Base-by-base conservation (phyloP, 495 filamentous ascomycete genomes). In the Aspergillus ostianus region DNA sequence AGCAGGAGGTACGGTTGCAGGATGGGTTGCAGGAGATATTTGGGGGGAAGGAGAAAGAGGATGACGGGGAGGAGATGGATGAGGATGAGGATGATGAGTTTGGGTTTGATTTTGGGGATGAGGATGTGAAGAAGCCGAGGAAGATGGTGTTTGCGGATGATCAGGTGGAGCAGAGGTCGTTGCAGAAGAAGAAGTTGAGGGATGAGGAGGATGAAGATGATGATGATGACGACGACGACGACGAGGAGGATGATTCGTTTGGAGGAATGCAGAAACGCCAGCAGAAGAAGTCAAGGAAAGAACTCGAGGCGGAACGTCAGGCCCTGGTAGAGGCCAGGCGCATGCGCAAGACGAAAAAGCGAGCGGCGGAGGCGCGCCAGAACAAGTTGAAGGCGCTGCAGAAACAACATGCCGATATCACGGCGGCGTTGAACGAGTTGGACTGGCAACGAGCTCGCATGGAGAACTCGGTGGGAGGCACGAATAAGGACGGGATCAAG, bases 401-500 rank as follows among this genome's bases (percentile, higher is more conserved):
- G 70, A 86, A 87, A 65, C 85, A 90, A 68, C 82, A 91, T 63
- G 78, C 79, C 50, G 83, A 90, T 56, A 84, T 98, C 51, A 76
- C 78, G 51, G 79, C 84, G 6, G 89, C 92, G 3, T 89, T 96
- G 75, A 76, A 83, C 19, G 85, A 90, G 72, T 73, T 98, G 57
- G 93, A 93, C 53, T 68, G 88, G 61, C 90, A 92, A 68, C 79
- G 87, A 46, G 87, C 80, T n/a, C 84, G 80, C 71, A 91, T 96
- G 92, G 86, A 84, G 50, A 93, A 93, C 27, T 89, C 84, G 4
- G 80, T 90, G 8, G 89, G 89, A 47, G 91, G 92, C 10, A 79
- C 88, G 55, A 94, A 90, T 62, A 94, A 93, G 75, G 73, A 83
- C 29, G 91, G 92, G 15, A 80, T 88, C 68, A 93, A 89, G 74